Evolutionary conservation across 2,329 filamentous ascomycete species (phyloP), one percentile per base, ranked within the genome.

Genomic region (Sporothrix brasiliensis): DNA sequence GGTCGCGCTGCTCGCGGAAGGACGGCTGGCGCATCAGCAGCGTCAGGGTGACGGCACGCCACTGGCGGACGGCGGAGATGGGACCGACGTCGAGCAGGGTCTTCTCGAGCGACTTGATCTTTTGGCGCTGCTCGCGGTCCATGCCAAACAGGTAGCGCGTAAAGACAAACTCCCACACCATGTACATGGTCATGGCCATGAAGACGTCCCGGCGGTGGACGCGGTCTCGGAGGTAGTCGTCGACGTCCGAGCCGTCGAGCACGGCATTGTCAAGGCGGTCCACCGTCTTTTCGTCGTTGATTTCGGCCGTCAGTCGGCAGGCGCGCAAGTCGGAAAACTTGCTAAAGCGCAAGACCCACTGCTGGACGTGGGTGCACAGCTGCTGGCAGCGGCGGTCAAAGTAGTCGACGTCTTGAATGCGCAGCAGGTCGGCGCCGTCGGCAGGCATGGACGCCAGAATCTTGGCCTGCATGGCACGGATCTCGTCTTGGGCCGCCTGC

Each of bases 81-180:
- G 94, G 93, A 65, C 94, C 95, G 75, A 97, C 92, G 78, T 99
- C 95, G 24, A 87, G 87, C 41, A 99, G 86, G 52, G 92, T 90
- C 83, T 97, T 97, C 82, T 99, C 96, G 10, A 99, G 87, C 47
- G 91, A 89, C 83, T 99, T 98, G 79, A 99, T 90, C 81, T 98
- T 98, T 80, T 98, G 94, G 76, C 95, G 89, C 81, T 99, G 95
- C 80, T 98, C 95, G 76, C 94, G 88, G 79, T 99, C 95, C 93
- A 99, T 97, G 76, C 95, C 95, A 79, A 99, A 99, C 34, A 99
- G 89, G 79, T 99, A 99, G 74, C 95, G 89, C 10, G 94, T 97
- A 79, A 99, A 99, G 78, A 99, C 90, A 77, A 96, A 97, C 80
- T 99, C 95, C 94, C 94, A 99, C 67, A 99, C 90, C 93, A 99